phyloP scores from a whole-genome alignment of 306 rosid genomes.

The Oemleria cerasiformis region DNA sequence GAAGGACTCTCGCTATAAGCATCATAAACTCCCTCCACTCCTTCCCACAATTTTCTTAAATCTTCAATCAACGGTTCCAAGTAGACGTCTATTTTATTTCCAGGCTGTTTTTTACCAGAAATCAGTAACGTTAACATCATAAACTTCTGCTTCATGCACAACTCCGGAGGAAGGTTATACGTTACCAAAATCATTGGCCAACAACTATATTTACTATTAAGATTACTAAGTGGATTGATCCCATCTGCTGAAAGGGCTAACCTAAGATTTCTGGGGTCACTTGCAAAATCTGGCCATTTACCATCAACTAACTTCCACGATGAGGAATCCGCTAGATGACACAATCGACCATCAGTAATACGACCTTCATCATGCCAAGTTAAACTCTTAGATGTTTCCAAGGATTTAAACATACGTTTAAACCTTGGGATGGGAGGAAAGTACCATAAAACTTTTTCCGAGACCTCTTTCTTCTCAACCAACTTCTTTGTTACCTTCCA shows the following conservation, averaged over 20 bases:
- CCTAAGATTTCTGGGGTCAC: neutral
- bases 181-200: no score
- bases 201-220: no score
- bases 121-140: neutral
- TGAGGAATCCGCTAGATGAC: neutral
- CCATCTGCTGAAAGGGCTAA: neutral
- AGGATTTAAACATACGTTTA: no score
- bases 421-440: no score
- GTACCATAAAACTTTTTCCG: no score
- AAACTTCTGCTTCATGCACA: no score
- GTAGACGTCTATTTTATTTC: constrained; percentile 11
- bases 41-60: neutral
- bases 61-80: neutral
- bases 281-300: neutral
- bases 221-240: neutral
- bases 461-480: no score
- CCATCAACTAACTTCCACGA: neutral
- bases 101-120: neutral
- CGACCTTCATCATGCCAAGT: neutral
- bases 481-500: no score
- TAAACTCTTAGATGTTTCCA: no score
- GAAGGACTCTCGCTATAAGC: neutral
- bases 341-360: no score
- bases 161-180: no score
- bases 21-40: neutral